These are phyloP conservation scores for Linum lewisii DNA, from an alignment of 345 rosid genomes.

Conservation along the genomic window DNA sequence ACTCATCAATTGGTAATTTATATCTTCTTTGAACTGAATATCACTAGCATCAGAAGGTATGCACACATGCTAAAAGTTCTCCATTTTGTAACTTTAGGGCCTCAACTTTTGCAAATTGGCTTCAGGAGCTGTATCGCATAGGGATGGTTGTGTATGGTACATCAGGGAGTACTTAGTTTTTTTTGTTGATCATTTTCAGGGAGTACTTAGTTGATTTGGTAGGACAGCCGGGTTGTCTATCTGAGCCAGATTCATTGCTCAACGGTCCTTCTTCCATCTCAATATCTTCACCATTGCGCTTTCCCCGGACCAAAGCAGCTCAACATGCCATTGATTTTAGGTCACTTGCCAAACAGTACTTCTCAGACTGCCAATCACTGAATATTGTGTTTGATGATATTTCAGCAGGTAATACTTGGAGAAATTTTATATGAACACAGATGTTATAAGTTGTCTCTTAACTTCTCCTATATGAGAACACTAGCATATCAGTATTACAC, in stretches of 20 bases:
- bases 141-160: not conserved
- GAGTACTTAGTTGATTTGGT: slow-evolving; percentile 90
- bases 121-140: not conserved
- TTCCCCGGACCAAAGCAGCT: slow-evolving; percentile 63
- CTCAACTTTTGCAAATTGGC: not conserved
- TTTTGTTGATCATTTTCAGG: slow-evolving; percentile 44
- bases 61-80: not conserved
- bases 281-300: slow-evolving; percentile 91
- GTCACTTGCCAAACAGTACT: slow-evolving; percentile 85
- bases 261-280: slow-evolving; percentile 93
- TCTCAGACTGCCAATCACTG: slow-evolving; percentile 60
- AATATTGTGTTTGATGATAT: slow-evolving; percentile 74
- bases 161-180: slow-evolving; percentile 6
- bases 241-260: slow-evolving; percentile 90
- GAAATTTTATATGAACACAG: not conserved
- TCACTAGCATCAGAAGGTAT: not conserved
- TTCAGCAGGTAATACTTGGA: slow-evolving; percentile 47
- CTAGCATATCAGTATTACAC: no score
- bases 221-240: slow-evolving; percentile 81
- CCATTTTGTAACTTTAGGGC: not conserved
- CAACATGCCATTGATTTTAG: slow-evolving; percentile 69
- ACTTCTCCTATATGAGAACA: not conserved
- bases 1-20: not conserved
- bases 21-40: not conserved
- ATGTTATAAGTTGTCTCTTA: not conserved